These are phyloP conservation scores for Fusarium coffeatum DNA, from an alignment of 2,329 filamentous ascomycete genomes.

Conservation along the genomic window DNA sequence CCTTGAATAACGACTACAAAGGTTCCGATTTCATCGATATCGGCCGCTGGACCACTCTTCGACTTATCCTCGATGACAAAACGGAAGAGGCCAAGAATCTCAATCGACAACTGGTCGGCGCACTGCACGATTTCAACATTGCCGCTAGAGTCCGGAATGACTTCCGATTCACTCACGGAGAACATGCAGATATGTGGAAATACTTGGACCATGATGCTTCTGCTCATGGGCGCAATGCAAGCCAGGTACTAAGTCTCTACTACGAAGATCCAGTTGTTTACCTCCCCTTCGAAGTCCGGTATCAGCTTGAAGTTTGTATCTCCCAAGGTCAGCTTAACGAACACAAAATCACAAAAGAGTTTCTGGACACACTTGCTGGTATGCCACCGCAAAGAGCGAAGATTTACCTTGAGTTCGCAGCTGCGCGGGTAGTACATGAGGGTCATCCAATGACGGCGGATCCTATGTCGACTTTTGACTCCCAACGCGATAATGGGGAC, in stretches of 20 bases:
- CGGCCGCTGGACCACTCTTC: constrained; percentile 68
- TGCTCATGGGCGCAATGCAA: constrained; percentile 38
- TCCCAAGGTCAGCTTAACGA: constrained; percentile 82
- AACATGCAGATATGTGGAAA: constrained; percentile 47
- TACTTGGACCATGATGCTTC: constrained; percentile 45
- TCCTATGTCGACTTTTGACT: constrained; percentile 61
- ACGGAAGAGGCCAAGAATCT: constrained; percentile 50
- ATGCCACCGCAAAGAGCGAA: constrained; percentile 63
- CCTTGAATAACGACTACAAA: constrained; percentile 53
- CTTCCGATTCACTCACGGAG: constrained; percentile 55
- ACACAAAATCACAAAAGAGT: constrained; percentile 74
- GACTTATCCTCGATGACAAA: constrained; percentile 55
- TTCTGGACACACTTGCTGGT: constrained; percentile 71
- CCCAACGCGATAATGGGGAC: constrained; percentile 65
- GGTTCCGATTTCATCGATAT: constrained; percentile 59
- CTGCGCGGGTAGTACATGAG: constrained; percentile 51
- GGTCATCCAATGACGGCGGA: constrained; percentile 67
- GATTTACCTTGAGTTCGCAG: constrained; percentile 78
- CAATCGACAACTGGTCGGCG: constrained; percentile 57
- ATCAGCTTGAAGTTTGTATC: constrained; percentile 94
- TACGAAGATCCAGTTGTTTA: constrained; percentile 36
- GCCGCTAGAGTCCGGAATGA: constrained; percentile 55
- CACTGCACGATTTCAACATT: constrained; percentile 80
- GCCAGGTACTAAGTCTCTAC: constrained; percentile 45
- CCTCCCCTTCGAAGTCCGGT: constrained; percentile 79